Conservation (phyloP, 805 yeast species). For the Tetrapisispora fleetii region DNA sequence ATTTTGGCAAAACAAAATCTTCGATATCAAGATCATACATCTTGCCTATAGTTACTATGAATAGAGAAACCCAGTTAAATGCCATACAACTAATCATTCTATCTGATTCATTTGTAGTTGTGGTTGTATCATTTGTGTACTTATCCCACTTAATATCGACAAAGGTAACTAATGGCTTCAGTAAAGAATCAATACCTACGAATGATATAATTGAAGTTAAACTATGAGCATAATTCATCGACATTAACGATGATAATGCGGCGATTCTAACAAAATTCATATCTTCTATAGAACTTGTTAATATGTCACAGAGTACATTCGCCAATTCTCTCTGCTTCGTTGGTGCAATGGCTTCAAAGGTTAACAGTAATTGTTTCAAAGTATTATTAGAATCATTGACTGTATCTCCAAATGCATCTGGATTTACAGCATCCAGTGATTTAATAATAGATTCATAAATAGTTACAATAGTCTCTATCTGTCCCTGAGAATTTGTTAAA, state of each 20-base stretch:
- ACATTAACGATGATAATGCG: constrained; percentile 43
- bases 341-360: constrained; percentile 39
- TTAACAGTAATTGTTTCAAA: constrained; percentile 38
- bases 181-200: constrained; percentile 35
- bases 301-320: constrained; percentile 24
- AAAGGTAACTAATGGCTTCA: constrained; percentile 39
- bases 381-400: constrained; percentile 47
- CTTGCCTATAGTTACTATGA: constrained; percentile 33
- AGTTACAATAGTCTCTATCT: constrained; percentile 26
- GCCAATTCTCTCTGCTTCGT: constrained; percentile 39
- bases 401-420: constrained; percentile 31
- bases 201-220: constrained; percentile 37
- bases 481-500: constrained; percentile 27
- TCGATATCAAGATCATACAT: constrained; percentile 31
- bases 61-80: constrained; percentile 50
- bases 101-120: constrained; percentile 34
- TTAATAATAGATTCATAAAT: constrained; percentile 21
- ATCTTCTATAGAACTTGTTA: constrained; percentile 30
- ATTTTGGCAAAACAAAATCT: constrained; percentile 16
- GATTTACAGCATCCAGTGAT: constrained; percentile 20
- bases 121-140: constrained; percentile 6
- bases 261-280: constrained; percentile 38
- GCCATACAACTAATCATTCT: constrained; percentile 59
- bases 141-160: constrained; percentile 37
- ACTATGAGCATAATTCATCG: constrained; percentile 31